These are phyloP conservation scores for Pontederia paniculata DNA, from an alignment of 176 grass and related monocot species.

Conservation along the genomic window DNA sequence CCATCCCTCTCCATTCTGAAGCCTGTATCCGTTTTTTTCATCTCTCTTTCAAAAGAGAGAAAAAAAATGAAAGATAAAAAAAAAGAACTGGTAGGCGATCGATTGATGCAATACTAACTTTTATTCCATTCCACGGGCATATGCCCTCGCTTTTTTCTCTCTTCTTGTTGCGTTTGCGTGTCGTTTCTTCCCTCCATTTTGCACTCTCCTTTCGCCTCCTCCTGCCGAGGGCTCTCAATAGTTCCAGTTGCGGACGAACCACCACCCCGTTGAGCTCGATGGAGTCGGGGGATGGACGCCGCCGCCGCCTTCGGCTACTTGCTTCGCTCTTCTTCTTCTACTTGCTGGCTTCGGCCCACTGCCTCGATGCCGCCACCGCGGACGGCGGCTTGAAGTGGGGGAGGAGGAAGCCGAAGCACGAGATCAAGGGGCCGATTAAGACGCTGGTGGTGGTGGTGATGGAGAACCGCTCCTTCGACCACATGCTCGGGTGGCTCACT, in stretches of 20 bases:
- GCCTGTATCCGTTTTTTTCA: too few relatives aligned
- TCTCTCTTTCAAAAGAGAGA: too few relatives aligned
- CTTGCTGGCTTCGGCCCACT: background rate
- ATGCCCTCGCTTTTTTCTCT: too few relatives aligned
- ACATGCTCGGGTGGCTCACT: slow-evolving; percentile 22
- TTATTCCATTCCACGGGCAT: too few relatives aligned
- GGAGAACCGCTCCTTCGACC: slow-evolving; percentile 27
- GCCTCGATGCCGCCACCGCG: background rate
- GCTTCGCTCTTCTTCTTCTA: background rate
- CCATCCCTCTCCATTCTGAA: too few relatives aligned
- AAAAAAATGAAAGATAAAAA: too few relatives aligned
- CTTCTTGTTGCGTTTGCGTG: too few relatives aligned
- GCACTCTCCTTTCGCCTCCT: too few relatives aligned
- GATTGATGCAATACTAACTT: too few relatives aligned
- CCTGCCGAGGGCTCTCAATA: too few relatives aligned
- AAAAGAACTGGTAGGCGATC: too few relatives aligned
- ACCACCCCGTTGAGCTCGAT: background rate
- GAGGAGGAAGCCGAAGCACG: slow-evolving; percentile 14
- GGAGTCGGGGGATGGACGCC: background rate
- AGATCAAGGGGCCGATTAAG: slow-evolving; percentile 28
- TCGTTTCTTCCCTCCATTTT: too few relatives aligned
- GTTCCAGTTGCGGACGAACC: background rate
- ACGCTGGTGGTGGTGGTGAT: slow-evolving; percentile 31
- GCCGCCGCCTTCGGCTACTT: background rate
- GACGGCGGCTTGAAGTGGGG: background rate